Conservation (phyloP, 257 asterid genomes). For the Nemophila menziesii region DNA sequence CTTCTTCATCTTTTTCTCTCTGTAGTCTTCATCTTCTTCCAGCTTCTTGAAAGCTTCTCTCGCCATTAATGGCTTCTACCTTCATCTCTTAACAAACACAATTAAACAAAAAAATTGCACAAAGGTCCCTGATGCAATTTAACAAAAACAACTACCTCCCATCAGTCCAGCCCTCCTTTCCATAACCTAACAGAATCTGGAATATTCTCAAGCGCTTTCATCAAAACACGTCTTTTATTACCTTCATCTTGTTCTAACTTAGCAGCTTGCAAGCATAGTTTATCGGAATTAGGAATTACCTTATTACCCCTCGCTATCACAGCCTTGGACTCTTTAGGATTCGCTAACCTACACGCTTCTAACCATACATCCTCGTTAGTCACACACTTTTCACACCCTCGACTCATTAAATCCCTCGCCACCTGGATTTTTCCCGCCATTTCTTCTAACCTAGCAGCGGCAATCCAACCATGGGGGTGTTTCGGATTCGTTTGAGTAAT, state of each 20-base stretch:
- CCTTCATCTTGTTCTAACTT: conserved; percentile 66
- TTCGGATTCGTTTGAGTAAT: conserved; percentile 79
- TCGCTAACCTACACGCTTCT: conserved; percentile 79
- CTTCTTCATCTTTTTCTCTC: no score
- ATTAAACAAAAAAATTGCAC: no score
- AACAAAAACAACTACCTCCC: no score
- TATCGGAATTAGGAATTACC: conserved; percentile 75
- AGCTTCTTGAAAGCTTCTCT: no score
- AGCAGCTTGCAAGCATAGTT: conserved; percentile 86
- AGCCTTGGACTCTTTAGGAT: conserved; percentile 66
- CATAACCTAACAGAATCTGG: conserved; percentile 85
- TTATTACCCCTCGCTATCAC: conserved; percentile 79
- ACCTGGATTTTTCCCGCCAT: conserved; percentile 75
- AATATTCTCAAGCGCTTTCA: conserved; percentile 75
- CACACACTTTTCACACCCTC: conserved; percentile 81
- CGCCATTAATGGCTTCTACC: no score
- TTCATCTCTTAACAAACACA: not conserved
- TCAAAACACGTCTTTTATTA: conserved; percentile 60
- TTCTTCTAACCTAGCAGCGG: conserved; percentile 94
- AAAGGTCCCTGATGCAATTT: no score
- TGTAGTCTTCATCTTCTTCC: no score
- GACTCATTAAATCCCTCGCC: conserved; percentile 58
- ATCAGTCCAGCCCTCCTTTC: no score
- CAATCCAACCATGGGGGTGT: conserved; percentile 97
- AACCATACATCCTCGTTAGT: conserved; percentile 88